These are phyloP conservation scores for Eucalyptus paniculata DNA, from an alignment of 345 rosid genomes.

Conservation along the genomic window DNA sequence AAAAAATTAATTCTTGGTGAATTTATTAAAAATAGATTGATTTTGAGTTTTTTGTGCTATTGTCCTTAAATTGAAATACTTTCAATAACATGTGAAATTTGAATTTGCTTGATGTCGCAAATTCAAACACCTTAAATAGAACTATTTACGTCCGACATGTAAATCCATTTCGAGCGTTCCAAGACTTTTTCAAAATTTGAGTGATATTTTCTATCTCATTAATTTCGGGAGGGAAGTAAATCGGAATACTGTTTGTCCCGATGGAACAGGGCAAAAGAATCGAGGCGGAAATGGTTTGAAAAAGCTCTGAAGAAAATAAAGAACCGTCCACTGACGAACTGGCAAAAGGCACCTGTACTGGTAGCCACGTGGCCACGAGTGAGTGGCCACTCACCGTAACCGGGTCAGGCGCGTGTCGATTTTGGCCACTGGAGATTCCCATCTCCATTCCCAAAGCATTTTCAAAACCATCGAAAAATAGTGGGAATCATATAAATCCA, in stretches of 20 bases:
- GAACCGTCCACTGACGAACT: not conserved
- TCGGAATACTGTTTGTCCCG: not conserved
- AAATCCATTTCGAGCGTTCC: not conserved
- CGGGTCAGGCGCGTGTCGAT: not conserved
- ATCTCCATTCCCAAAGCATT: not conserved
- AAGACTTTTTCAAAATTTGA: not conserved
- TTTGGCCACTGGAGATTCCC: not conserved
- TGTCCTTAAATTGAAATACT: not conserved
- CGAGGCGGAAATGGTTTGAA: not conserved
- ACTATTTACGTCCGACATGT: not conserved
- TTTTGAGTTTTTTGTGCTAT: too few relatives aligned
- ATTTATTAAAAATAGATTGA: fast-evolving
- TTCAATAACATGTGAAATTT: not conserved
- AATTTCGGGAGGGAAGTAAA: not conserved
- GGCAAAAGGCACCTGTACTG: not conserved
- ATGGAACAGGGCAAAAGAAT: not conserved
- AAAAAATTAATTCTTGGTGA: too few relatives aligned
- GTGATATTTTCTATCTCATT: not conserved
- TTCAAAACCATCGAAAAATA: not conserved
- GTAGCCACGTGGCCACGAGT: not conserved
- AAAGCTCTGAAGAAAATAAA: not conserved
- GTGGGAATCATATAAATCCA: not conserved
- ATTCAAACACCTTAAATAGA: not conserved
- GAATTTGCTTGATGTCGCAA: not conserved
- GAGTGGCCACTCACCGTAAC: not conserved